A percentile compares a stretch with the other conserved stretches of the same genome.
These are phyloP conservation scores for Endocladia muricata DNA, from an alignment of 31 red algal genomes.

Conservation along the genomic window DNA sequence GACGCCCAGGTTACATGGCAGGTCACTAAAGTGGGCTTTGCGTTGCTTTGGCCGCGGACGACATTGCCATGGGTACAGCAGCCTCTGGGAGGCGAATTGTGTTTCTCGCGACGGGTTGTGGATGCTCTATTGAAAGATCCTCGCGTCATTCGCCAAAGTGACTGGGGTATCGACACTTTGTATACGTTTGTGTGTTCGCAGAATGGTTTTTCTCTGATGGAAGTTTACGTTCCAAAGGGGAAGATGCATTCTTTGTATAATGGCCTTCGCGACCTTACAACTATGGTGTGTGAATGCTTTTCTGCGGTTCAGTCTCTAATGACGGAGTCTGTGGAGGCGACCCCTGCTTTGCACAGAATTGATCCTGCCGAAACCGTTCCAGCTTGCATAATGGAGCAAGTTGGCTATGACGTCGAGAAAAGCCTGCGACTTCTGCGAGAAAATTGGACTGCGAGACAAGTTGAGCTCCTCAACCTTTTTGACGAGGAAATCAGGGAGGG, in stretches of 20 bases:
- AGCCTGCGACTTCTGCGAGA: slow-evolving; percentile 43
- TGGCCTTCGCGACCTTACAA: slow-evolving; percentile 45
- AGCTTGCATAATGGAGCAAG: not conserved
- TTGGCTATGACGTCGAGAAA: slow-evolving; percentile 62
- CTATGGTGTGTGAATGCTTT: slow-evolving; percentile 77
- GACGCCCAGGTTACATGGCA: slow-evolving; percentile 83
- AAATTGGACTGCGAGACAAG: slow-evolving; percentile 53
- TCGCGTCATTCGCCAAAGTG: slow-evolving; percentile 39
- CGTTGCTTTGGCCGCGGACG: slow-evolving; percentile 58
- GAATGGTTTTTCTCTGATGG: slow-evolving; percentile 44
- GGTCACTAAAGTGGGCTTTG: slow-evolving; percentile 66
- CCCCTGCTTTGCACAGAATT: slow-evolving; percentile 26
- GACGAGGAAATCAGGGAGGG: slow-evolving; percentile 9
- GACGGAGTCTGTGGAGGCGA: slow-evolving; percentile 12
- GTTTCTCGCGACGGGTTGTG: slow-evolving; percentile 40
- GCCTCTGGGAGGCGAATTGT: slow-evolving; percentile 77
- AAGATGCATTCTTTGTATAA: slow-evolving; percentile 77
- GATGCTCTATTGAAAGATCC: slow-evolving; percentile 38
- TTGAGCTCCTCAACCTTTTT: slow-evolving; percentile 24
- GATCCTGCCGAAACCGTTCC: slow-evolving; percentile 25
- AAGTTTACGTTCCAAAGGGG: slow-evolving; percentile 52
- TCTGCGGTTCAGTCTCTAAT: slow-evolving; percentile 46
- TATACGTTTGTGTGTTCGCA: slow-evolving; percentile 74
- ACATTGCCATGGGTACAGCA: slow-evolving; percentile 62
- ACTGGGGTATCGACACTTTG: slow-evolving; percentile 83